These are phyloP conservation scores for Anethum foeniculum DNA, from an alignment of 140 eudicot genomes.

Conservation along the genomic window DNA sequence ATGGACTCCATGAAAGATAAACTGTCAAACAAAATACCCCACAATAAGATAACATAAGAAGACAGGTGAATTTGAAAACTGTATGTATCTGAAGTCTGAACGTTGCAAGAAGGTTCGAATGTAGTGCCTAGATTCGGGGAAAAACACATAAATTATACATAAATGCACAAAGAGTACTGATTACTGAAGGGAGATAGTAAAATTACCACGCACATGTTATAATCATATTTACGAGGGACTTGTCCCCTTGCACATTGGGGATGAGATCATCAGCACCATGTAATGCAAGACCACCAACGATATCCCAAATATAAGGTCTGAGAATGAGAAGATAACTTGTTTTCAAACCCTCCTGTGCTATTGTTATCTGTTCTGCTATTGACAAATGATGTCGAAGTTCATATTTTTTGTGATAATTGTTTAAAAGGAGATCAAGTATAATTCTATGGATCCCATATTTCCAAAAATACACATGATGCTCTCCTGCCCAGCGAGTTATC, in stretches of 20 bases:
- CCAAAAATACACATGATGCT: constrained; percentile 71
- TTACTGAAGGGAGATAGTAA: constrained; percentile 7
- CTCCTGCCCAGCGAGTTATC: constrained; percentile 71
- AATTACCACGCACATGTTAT: constrained; percentile 78
- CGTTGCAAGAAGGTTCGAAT: neutral
- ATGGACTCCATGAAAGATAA: constrained; percentile 50
- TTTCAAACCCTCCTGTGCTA: constrained; percentile 32
- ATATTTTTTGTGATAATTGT: constrained; percentile 29
- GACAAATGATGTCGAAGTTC: constrained; percentile 20
- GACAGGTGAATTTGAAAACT: neutral
- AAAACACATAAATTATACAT: neutral
- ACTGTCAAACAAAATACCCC: constrained; percentile 34
- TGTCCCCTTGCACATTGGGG: constrained; percentile 26
- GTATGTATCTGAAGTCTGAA: neutral
- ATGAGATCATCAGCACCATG: constrained; percentile 45
- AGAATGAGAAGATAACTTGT: constrained; percentile 27
- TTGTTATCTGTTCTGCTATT: constrained; percentile 28
- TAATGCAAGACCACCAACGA: constrained; percentile 80
- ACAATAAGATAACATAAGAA: constrained; percentile 11
- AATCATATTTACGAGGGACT: constrained; percentile 38
- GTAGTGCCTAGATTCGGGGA: neutral
- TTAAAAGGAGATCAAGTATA: constrained; percentile 48
- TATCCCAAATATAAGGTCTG: constrained; percentile 82
- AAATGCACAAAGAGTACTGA: constrained; percentile 9
- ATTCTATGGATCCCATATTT: constrained; percentile 50